These are phyloP conservation scores for Barnettozyma vustinii DNA, from an alignment of 805 yeast genomes.

Conservation along the genomic window DNA sequence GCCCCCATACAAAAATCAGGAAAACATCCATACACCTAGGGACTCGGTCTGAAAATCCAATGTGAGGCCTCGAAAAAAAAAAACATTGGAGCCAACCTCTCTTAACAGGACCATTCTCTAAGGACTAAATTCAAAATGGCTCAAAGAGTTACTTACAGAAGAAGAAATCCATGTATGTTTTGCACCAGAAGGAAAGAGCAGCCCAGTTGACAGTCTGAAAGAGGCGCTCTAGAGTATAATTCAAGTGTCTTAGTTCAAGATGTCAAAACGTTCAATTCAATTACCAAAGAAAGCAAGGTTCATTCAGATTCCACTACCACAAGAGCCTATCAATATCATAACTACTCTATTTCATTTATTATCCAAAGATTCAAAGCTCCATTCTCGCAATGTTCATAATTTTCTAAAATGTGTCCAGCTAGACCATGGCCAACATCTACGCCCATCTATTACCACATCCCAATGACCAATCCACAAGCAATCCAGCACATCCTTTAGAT, in stretches of 20 bases:
- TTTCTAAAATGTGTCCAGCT: neutral
- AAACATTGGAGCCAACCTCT: slow-evolving; percentile 3
- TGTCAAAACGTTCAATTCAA: neutral
- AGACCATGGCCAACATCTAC: no score
- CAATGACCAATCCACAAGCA: no score
- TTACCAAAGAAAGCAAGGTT: neutral
- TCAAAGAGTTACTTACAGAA: slow-evolving; percentile 98
- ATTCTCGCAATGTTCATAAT: neutral
- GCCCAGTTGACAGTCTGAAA: neutral
- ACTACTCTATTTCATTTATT: no score
- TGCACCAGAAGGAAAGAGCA: neutral
- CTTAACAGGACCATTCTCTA: slow-evolving; percentile 6
- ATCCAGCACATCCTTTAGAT: no score
- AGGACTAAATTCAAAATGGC: slow-evolving; percentile 62
- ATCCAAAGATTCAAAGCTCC: neutral
- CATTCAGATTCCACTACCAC: neutral
- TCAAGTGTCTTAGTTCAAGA: neutral
- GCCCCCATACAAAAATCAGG: neutral
- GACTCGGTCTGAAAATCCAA: slow-evolving; percentile 3
- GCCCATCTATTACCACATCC: no score
- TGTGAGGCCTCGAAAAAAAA: slow-evolving; percentile 15
- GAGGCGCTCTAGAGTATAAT: neutral
- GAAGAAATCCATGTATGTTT: slow-evolving; percentile 96
- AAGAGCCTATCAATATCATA: neutral
- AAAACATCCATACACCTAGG: slow-evolving; percentile 10